Conservation (phyloP, 179 eudicot genomes). For the Pouteria campechiana region DNA sequence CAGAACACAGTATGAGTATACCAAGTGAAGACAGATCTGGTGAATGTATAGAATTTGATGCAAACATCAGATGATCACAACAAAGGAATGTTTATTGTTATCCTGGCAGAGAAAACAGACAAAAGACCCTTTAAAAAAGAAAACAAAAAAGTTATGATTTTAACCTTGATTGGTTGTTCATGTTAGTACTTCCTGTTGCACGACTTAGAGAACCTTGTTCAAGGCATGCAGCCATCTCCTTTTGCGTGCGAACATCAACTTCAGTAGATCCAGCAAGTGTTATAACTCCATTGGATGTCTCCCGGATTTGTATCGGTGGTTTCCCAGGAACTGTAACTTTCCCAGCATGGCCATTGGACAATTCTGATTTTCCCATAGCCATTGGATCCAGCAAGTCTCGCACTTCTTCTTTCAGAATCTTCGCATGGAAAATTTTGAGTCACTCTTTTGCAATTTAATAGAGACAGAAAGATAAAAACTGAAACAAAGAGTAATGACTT, state of each 20-base stretch:
- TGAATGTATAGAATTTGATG: no score
- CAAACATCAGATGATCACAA: no score
- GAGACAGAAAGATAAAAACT: no score
- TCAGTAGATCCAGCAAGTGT: constrained; percentile 98
- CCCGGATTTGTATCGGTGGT: constrained; percentile 96
- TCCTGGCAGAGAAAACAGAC: no score
- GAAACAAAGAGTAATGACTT: no score
- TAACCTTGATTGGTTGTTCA: constrained; percentile 97
- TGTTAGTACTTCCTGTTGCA: constrained; percentile 98
- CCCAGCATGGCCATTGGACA: constrained; percentile 41
- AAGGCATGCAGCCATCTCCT: constrained; percentile 93
- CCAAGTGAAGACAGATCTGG: no score
- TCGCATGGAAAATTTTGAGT: constrained; percentile 12
- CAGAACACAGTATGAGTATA: no score
- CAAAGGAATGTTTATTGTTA: no score
- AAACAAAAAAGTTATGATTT: background rate
- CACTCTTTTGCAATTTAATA: constrained; percentile 8
- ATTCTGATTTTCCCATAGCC: constrained; percentile 49
- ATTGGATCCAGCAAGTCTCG: constrained; percentile 78
- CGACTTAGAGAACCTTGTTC: constrained; percentile 95
- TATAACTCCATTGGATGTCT: constrained; percentile 89
- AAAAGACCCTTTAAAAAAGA: background rate
- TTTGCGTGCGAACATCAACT: constrained; percentile 61
- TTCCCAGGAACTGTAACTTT: constrained; percentile 71
- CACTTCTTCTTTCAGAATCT: constrained; percentile 99